Evolutionary conservation across 2,329 filamentous ascomycete species (phyloP), one percentile per base, ranked within the genome.

Genomic region (Paecilomyces variotii): DNA sequence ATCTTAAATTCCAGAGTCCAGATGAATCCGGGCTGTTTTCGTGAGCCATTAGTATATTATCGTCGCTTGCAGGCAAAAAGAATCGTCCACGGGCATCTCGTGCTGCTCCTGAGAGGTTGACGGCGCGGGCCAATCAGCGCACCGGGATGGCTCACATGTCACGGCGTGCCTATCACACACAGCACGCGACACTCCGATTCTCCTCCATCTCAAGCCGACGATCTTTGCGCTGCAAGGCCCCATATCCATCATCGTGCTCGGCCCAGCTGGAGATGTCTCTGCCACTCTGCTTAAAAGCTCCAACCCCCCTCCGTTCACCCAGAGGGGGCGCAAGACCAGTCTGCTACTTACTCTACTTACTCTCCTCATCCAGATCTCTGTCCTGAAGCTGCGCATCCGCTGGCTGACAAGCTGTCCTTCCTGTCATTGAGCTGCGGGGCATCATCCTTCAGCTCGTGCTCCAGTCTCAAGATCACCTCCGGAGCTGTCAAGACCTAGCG

Each of bases 151-250:
- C 56, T 60, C 70, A 68, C 70, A 70, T 73, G 71, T 66, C 65
- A 66, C 30, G 28, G 50, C 39, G 50, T 32, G 26, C 49, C 49
- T 53, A 57, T 51, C 55, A 53, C 56, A 19, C 59, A 69, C 19
- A 72, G 71, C 71, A 73, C 71, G 71, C 71, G 71, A 73, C 71
- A 73, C 69, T 63, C 57, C 25, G 50, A 52, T 52, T 52, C 50
- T 52, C 50, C 50, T 52, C 50, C 50, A 52, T 52, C 14, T 52
- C 50, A 14, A 24, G 19, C 19, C 50, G 50, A 52, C 25, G 50
- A 52, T 52, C 50, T 9, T 45, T 9, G 5, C 39, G 39, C 39
- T 45, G 39, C 14, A 45, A 14, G 35, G n/a, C n/a, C n/a, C n/a
- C 19, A 19, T 19, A 19, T 19, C 19, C 39, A 45, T 45, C n/a